Percentiles rank a stretch among this genome's conserved stretches.
Evolutionary conservation across 108 stramenopile genomes (phyloP).

Genomic region (Tribonema minus): DNA sequence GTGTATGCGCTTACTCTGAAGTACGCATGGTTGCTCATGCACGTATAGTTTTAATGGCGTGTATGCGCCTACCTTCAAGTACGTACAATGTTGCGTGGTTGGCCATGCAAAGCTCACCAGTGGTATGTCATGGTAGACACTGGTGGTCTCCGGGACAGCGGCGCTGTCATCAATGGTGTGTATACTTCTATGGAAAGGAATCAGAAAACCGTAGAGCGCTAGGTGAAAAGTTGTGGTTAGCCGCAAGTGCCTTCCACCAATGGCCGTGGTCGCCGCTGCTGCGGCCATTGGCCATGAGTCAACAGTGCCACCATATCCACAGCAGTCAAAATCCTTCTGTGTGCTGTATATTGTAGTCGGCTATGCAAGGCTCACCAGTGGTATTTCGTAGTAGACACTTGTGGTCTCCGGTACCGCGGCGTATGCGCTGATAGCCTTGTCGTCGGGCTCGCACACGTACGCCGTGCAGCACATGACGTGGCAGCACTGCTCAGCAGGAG

Average conservation of each 20-base stretch:
- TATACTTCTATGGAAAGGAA: no score
- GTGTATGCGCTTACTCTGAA: no score
- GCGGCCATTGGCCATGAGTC: no score
- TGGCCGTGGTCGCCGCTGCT: no score
- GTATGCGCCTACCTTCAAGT: no score
- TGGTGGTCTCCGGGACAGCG: neutral
- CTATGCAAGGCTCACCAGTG: neutral
- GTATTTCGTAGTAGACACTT: neutral
- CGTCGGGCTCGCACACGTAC: constrained; percentile 34
- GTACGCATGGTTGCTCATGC: no score
- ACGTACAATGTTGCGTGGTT: neutral
- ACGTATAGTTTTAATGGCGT: no score
- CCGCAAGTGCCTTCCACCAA: no score
- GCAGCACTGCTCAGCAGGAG: neutral
- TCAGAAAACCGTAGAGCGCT: no score
- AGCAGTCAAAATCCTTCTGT: neutral
- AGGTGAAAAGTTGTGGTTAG: no score
- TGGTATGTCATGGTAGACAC: neutral
- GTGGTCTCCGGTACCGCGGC: neutral
- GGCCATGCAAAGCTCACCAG: neutral
- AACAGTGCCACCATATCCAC: no score
- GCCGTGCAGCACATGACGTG: neutral
- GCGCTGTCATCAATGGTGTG: no score
- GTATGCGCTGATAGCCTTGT: neutral
- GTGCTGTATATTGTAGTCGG: neutral